Evolutionary conservation across 768 basidiomycete genomes (phyloP).

Genomic region (Amanita polypyramis): DNA sequence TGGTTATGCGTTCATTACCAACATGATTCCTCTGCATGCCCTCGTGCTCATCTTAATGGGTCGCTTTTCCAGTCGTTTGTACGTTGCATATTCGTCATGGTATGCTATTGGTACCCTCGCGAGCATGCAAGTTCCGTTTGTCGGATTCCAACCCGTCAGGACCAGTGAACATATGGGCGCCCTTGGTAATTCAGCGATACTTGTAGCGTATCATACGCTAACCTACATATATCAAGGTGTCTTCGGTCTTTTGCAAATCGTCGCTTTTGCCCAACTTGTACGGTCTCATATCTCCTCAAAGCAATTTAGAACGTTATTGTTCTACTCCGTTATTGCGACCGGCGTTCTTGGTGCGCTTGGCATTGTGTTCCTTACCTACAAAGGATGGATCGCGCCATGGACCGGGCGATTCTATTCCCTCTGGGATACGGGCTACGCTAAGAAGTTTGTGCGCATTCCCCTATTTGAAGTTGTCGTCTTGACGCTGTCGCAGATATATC

Average conservation of each 20-base stretch:
- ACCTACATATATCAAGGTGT: slow-evolving; percentile 52
- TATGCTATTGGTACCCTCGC: slow-evolving; percentile 95
- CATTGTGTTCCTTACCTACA: slow-evolving; percentile 77
- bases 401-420: slow-evolving; percentile 99
- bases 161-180: slow-evolving; percentile 99
- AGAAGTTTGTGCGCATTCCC: slow-evolving; percentile 53
- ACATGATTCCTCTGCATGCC: slow-evolving; percentile 98
- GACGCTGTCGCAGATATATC: slow-evolving; percentile 51
- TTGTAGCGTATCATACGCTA: slow-evolving; percentile 4
- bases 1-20: slow-evolving; percentile 99
- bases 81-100: slow-evolving; percentile 95
- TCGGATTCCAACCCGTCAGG: slow-evolving; percentile 95
- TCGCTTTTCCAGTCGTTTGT: slow-evolving; percentile 83
- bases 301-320: slow-evolving; percentile 82
- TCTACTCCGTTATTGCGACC: slow-evolving; percentile 52
- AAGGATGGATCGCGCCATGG: slow-evolving; percentile 97
- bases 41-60: slow-evolving; percentile 96
- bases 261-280: slow-evolving; percentile 86
- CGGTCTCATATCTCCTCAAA: slow-evolving; percentile 83
- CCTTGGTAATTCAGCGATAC: slow-evolving; percentile 45
- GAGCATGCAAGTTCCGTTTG: slow-evolving; percentile 99
- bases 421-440: slow-evolving; percentile 99
- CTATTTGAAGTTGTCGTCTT: slow-evolving; percentile 7
- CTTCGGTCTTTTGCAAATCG: slow-evolving; percentile 92
- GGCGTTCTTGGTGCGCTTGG: slow-evolving; percentile 65